Percentiles rank a stretch among this genome's conserved stretches.
Conservation (phyloP, 306 rosid genomes). For the Prinsepia uniflora region DNA sequence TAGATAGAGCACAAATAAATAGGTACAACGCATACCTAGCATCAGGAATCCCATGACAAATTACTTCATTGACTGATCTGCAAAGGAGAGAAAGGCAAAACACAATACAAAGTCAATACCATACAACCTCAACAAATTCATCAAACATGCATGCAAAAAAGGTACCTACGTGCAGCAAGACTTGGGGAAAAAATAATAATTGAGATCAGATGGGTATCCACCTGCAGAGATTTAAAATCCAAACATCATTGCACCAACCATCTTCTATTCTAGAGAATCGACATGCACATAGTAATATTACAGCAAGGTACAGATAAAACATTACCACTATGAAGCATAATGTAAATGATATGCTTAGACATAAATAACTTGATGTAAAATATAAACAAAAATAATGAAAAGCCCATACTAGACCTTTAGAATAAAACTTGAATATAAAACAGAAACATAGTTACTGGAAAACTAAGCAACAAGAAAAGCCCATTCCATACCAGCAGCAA, state of each 20-base stretch:
- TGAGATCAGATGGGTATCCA: constrained; percentile 95
- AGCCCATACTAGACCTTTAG: no score
- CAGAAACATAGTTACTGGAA: not conserved
- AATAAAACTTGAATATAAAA: no score
- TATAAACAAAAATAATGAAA: not conserved
- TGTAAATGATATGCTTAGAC: not conserved
- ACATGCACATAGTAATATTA: not conserved
- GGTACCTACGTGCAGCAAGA: constrained; percentile 99
- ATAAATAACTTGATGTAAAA: not conserved
- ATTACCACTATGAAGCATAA: not conserved
- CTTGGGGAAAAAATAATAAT: constrained; percentile 90
- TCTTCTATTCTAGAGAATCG: constrained; percentile 2
- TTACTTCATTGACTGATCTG: constrained; percentile 97
- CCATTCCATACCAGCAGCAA: constrained; percentile 65
- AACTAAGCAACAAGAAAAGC: constrained; percentile 11
- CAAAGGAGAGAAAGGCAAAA: constrained; percentile 18
- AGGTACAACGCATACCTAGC: constrained; percentile 53
- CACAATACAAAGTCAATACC: constrained; percentile 20
- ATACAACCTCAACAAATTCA: constrained; percentile 7
- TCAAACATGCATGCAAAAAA: constrained; percentile 31
- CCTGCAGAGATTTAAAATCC: constrained; percentile 43
- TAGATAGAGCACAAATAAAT: not conserved
- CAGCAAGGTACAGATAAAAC: not conserved
- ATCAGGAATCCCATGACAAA: constrained; percentile 99
- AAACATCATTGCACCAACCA: constrained; percentile 16